Evolutionary conservation across 768 basidiomycete genomes (phyloP).

Genomic region (Guyanaporus albipodus): DNA sequence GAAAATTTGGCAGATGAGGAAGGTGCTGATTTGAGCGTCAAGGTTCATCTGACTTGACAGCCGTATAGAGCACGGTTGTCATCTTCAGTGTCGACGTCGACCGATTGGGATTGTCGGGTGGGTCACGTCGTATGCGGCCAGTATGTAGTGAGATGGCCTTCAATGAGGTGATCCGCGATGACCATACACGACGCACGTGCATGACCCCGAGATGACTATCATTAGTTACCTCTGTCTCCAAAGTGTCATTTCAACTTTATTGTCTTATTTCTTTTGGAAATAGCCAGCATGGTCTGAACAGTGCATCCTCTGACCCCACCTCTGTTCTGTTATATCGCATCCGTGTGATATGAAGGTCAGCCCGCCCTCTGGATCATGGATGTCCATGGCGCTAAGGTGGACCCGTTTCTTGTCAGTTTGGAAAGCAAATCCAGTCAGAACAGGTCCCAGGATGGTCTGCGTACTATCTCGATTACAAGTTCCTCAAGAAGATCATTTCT

Average conservation of each 20-base stretch:
- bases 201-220: conserved; percentile 4
- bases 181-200: conserved; percentile 21
- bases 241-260: conserved; percentile 7
- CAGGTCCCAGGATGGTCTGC: conserved; percentile 96
- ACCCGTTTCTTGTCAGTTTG: conserved; percentile 65
- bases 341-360: conserved; percentile 31
- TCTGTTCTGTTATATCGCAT: conserved; percentile 5
- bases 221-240: conserved; percentile 8
- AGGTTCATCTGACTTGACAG: conserved; percentile 6
- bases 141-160: neutral
- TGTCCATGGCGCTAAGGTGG: neutral
- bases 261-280: conserved; percentile 10
- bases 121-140: no score
- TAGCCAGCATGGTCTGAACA: conserved; percentile 27
- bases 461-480: conserved; percentile 98
- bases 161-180: neutral
- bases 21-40: conserved; percentile 66
- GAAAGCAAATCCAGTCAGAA: conserved; percentile 94
- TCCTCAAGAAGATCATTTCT: conserved; percentile 97
- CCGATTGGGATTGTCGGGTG: neutral
- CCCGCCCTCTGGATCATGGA: neutral
- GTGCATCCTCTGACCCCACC: conserved; percentile 9
- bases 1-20: conserved; percentile 78
- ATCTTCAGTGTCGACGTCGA: conserved; percentile 7
- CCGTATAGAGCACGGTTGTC: neutral